These are phyloP conservation scores for Brettanomyces nanus DNA, from an alignment of 805 yeast genomes.

Conservation along the genomic window DNA sequence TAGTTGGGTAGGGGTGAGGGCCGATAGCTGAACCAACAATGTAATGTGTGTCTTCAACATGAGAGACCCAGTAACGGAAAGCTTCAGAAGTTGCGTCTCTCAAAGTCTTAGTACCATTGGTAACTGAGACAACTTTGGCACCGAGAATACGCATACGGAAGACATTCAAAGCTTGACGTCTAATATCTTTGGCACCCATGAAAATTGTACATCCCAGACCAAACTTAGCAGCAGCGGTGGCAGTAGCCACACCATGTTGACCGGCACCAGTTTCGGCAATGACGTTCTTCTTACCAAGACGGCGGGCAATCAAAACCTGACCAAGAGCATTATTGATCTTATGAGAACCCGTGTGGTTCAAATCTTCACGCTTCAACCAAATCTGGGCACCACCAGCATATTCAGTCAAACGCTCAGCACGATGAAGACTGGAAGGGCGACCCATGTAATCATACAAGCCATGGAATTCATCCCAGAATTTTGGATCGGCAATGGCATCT, in stretches of 20 bases:
- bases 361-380: slow-evolving; percentile 97
- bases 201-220: slow-evolving; percentile 90
- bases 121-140: slow-evolving; percentile 89
- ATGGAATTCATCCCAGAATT: slow-evolving; percentile 88
- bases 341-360: slow-evolving; percentile 85
- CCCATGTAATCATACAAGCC: slow-evolving; percentile 88
- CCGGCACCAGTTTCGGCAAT: slow-evolving; percentile 94
- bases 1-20: slow-evolving; percentile 97
- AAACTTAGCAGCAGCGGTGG: slow-evolving; percentile 87
- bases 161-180: slow-evolving; percentile 96
- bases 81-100: slow-evolving; percentile 99
- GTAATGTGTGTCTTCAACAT: slow-evolving; percentile 81
- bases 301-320: slow-evolving; percentile 69
- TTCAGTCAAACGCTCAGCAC: slow-evolving; percentile 84
- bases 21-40: slow-evolving; percentile 98
- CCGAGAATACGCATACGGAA: slow-evolving; percentile 96
- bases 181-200: slow-evolving; percentile 99
- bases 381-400: slow-evolving; percentile 91
- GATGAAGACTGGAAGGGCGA: slow-evolving; percentile 88
- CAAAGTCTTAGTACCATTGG: slow-evolving; percentile 90
- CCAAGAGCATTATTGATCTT: slow-evolving; percentile 81
- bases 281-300: slow-evolving; percentile 68
- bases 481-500: slow-evolving; percentile 79
- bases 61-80: slow-evolving; percentile 89
- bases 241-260: slow-evolving; percentile 90